phyloP scores from a whole-genome alignment of 2,329 filamentous ascomycete species.

The Aspergillus thermomutatus region DNA sequence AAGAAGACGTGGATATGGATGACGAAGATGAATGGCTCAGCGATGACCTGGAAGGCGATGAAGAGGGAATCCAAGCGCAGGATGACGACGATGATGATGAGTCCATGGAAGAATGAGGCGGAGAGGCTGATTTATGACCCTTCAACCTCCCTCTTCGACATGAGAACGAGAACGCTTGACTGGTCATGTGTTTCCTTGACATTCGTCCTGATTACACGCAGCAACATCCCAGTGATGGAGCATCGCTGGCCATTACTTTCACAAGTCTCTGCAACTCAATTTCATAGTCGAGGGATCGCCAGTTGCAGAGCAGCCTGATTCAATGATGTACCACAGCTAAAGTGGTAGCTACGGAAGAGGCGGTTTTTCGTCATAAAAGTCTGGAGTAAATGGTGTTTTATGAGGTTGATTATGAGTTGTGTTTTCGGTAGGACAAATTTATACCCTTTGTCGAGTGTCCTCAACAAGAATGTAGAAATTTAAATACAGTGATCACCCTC shows the following conservation, averaged over 20 bases:
- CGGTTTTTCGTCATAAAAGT: background rate
- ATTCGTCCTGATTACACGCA: no score
- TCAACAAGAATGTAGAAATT: background rate
- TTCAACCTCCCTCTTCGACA: background rate
- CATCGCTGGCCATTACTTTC: no score
- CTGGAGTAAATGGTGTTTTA: background rate
- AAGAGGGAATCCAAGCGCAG: constrained; percentile 37
- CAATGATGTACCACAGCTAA: no score
- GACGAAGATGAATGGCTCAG: constrained; percentile 54
- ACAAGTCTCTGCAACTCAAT: no score
- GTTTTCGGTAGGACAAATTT: constrained; percentile 3
- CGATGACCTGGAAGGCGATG: constrained; percentile 48
- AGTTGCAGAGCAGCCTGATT: no score
- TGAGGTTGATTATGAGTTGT: background rate
- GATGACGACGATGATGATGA: constrained; percentile 33
- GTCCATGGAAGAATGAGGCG: constrained; percentile 42
- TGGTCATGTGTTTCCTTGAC: no score
- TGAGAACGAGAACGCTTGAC: background rate
- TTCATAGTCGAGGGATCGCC: no score
- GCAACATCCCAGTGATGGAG: no score
- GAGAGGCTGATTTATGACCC: background rate
- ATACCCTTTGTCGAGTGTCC: constrained; percentile 14
- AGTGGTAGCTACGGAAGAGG: background rate
- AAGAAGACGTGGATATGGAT: constrained; percentile 52
- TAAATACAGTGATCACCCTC: background rate